Conservation (phyloP, 495 filamentous ascomycete genomes). For the Aspergillus olivimuriae region DNA sequence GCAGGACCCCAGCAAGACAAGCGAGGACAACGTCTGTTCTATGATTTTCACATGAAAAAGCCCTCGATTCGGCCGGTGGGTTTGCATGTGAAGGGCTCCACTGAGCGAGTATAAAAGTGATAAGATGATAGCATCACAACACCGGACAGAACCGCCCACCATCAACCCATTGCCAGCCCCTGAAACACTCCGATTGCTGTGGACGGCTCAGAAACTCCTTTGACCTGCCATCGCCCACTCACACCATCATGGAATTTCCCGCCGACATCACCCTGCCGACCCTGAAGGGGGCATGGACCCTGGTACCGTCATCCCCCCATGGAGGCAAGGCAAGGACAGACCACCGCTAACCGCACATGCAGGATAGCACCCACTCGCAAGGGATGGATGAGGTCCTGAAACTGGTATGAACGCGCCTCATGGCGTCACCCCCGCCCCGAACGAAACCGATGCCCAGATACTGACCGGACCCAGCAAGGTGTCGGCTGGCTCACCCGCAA, state of each 20-base stretch:
- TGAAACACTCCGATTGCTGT: no score
- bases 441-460: no score
- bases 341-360: slow-evolving; percentile 3
- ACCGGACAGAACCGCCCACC: no score
- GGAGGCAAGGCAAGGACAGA: neutral
- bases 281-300: slow-evolving; percentile 5
- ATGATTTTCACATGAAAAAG: no score
- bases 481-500: slow-evolving; percentile 11
- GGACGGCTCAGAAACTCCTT: neutral
- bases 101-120: no score
- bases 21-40: no score
- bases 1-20: no score
- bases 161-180: no score
- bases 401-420: slow-evolving; percentile 1
- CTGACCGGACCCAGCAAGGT: slow-evolving; percentile 5
- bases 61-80: no score
- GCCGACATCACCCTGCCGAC: slow-evolving; percentile 5
- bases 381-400: slow-evolving; percentile 1
- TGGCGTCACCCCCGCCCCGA: no score
- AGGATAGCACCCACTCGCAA: neutral
- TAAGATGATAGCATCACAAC: no score
- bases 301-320: neutral
- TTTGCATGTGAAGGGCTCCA: no score
- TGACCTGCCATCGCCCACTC: neutral
- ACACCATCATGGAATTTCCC: slow-evolving; percentile 1